Base-by-base conservation (phyloP, 805 yeast species). In the Yarrowia sp. region DNA sequence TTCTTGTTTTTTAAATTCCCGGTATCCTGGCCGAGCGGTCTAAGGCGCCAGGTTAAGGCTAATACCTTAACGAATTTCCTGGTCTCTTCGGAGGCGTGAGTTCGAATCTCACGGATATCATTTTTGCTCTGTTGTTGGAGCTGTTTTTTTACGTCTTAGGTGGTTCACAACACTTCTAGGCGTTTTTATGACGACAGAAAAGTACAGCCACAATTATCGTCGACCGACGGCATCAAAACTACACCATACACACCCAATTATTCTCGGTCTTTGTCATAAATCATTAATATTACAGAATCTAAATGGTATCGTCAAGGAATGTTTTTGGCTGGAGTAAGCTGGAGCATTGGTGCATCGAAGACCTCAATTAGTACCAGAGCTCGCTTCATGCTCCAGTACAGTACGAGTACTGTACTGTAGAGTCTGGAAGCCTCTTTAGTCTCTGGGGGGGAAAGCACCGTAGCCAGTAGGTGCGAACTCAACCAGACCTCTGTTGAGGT, bases 31-130 rank as follows among this genome's bases (percentile, higher is more conserved):
- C 63, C 63, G 63, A 58, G 63, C 51, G 63, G 63, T 58, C 63
- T 58, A 58, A 58, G 63, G 63, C 63, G 67, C 58, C 62, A 38
- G 66, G 59, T 56, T 41, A 63, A 64, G 58, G 66, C 38, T 54
- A 54, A 52, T 26, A 21, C 63, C 63, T 58, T 58, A 28, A 54
- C 48, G 26, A 54, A 40, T 54, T 36, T 58, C 63, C 63, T 58
- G 63, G 63, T 58, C 63, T 58, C 63, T 58, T 58, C 63, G 63
- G 63, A 58, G 63, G 63, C 63, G 63, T 41, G 63, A 43, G 63
- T 58, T 58, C 63, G 63, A 58, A 58, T 58, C 63, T 43, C 63
- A 41, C 63, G 51, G 63, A 32, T 58, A 33, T 58, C 63, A 58
- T 54, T 54, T 36, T 51, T 51, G 30, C 30, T n/a, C n/a, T n/a